phyloP scores from a whole-genome alignment of 2,329 filamentous ascomycete species.

The Pyrenophora tritici-repentis region DNA sequence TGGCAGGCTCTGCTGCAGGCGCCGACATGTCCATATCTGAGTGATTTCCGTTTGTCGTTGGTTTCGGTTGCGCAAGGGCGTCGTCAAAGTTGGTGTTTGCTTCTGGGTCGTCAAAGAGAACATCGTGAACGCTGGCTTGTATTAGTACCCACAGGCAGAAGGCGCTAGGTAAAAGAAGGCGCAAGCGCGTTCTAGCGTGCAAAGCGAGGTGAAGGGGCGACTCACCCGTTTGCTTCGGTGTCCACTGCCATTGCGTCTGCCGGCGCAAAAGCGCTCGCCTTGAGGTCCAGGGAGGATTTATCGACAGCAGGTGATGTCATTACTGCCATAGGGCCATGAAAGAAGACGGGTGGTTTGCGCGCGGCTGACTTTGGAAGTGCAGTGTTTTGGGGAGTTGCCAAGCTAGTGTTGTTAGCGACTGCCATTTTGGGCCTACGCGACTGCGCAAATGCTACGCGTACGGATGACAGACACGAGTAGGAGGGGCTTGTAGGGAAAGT shows the following conservation, averaged over 20 bases:
- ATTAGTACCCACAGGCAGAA: slow-evolving; percentile 17
- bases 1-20: slow-evolving; percentile 34
- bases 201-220: slow-evolving; percentile 36
- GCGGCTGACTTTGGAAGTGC: slow-evolving; percentile 19
- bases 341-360: slow-evolving; percentile 28
- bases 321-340: slow-evolving; percentile 50
- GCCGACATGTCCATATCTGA: slow-evolving; percentile 27
- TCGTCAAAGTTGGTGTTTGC: slow-evolving; percentile 23
- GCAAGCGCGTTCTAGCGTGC: slow-evolving; percentile 1
- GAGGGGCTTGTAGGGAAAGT: slow-evolving; percentile 11
- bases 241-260: slow-evolving; percentile 60
- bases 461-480: slow-evolving; percentile 9
- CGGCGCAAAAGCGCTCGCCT: slow-evolving; percentile 54
- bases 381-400: slow-evolving; percentile 16
- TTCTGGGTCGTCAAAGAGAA: slow-evolving; percentile 44
- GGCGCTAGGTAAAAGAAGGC: slow-evolving; percentile 7
- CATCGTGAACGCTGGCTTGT: slow-evolving; percentile 37
- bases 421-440: slow-evolving; percentile 22
- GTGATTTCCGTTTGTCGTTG: slow-evolving; percentile 42
- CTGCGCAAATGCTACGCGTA: slow-evolving; percentile 21
- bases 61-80: slow-evolving; percentile 26
- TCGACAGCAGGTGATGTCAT: slow-evolving; percentile 47
- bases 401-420: slow-evolving; percentile 24
- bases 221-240: slow-evolving; percentile 64
- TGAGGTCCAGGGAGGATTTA: slow-evolving; percentile 53